These are phyloP conservation scores for Termitomyces sp. DNA, from an alignment of 768 basidiomycete species.

Conservation along the genomic window DNA sequence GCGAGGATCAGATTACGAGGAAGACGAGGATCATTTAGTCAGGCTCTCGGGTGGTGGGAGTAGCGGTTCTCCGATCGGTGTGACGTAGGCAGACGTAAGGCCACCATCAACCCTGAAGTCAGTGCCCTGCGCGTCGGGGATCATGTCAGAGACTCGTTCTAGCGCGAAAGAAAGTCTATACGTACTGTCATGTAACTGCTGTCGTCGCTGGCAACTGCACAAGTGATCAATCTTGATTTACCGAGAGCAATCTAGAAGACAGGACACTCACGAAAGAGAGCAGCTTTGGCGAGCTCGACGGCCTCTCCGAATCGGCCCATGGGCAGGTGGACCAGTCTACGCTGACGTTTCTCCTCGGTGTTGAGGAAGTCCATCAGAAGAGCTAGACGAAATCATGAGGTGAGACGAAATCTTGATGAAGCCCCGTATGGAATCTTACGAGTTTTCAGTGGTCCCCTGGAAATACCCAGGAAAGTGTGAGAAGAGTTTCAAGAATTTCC, in stretches of 20 bases:
- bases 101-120: constrained; percentile 98
- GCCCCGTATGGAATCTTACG: constrained; percentile 43
- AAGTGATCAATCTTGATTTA: constrained; percentile 2
- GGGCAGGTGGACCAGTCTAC: constrained; percentile 85
- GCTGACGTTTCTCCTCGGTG: constrained; percentile 90
- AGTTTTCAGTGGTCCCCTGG: constrained; percentile 90
- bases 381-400: constrained; percentile 39
- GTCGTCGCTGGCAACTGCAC: constrained; percentile 83
- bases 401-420: not conserved
- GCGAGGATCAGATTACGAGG: not conserved
- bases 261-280: constrained; percentile 75
- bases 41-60: constrained; percentile 70
- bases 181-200: constrained; percentile 93
- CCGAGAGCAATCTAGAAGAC: not conserved
- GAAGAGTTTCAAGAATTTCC: not conserved
- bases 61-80: constrained; percentile 71
- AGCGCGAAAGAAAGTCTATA: constrained; percentile 2
- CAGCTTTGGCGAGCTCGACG: constrained; percentile 88
- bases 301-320: constrained; percentile 99
- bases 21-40: constrained; percentile 15
- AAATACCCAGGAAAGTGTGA: constrained; percentile 8
- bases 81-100: constrained; percentile 88
- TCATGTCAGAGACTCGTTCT: not conserved
- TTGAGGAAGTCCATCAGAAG: constrained; percentile 98
- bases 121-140: constrained; percentile 50